phyloP scores from a whole-genome alignment of 768 basidiomycete species.

The Mycena latifolia region DNA sequence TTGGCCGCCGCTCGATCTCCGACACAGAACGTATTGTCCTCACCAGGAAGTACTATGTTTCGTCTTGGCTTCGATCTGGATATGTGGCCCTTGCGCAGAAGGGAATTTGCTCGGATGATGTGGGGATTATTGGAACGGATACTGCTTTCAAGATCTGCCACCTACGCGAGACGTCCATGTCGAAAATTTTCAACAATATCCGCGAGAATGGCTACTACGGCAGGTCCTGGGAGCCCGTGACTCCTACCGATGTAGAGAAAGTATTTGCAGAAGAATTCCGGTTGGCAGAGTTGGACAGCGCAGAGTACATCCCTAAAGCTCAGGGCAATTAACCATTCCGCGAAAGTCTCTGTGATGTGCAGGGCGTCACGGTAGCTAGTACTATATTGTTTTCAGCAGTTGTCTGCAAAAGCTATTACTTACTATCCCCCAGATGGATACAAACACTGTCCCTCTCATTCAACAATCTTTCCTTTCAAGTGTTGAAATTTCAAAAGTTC shows the following conservation, averaged over 20 bases:
- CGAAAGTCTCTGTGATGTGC: too few relatives aligned
- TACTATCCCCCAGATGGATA: too few relatives aligned
- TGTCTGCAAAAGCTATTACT: too few relatives aligned
- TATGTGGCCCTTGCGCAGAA: neutral
- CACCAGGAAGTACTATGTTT: neutral
- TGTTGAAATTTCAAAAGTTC: too few relatives aligned
- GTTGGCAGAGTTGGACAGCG: constrained; percentile 8
- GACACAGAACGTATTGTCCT: neutral
- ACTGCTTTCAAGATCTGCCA: constrained; percentile 1
- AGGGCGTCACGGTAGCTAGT: too few relatives aligned
- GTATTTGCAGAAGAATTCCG: constrained; percentile 10
- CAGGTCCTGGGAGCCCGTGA: neutral
- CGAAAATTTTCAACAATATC: neutral
- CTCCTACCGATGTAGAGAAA: neutral
- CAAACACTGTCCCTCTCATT: too few relatives aligned
- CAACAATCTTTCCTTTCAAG: too few relatives aligned
- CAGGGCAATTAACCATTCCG: too few relatives aligned
- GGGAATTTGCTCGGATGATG: neutral
- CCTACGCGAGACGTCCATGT: neutral
- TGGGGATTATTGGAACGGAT: neutral
- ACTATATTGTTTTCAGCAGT: too few relatives aligned
- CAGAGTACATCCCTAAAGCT: constrained; percentile 5
- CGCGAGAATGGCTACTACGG: neutral
- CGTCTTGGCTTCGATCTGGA: neutral
- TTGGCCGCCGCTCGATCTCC: neutral